phyloP scores from a whole-genome alignment of 2,329 filamentous ascomycete species.

The Tolypocladium nubicola region DNA sequence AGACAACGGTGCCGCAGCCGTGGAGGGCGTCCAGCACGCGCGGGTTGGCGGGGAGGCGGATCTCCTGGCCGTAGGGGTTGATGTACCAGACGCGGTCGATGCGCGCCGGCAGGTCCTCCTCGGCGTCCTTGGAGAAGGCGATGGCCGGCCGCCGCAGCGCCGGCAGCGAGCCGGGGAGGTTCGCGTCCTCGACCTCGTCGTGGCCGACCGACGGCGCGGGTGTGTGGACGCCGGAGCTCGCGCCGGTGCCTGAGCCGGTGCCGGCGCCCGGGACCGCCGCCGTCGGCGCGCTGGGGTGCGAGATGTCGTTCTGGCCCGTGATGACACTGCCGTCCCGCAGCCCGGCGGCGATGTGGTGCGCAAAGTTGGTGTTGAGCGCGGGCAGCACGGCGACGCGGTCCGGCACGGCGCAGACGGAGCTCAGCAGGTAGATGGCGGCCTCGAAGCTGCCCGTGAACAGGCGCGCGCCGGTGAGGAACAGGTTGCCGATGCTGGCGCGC shows the following conservation, averaged over 20 bases:
- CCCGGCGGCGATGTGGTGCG: slow-evolving; percentile 83
- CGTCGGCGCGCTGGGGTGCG: slow-evolving; percentile 64
- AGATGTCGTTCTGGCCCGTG: slow-evolving; percentile 87
- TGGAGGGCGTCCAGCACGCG: slow-evolving; percentile 62
- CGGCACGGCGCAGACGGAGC: slow-evolving; percentile 77
- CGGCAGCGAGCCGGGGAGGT: slow-evolving; percentile 70
- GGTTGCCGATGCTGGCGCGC: slow-evolving; percentile 64
- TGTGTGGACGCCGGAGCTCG: too few relatives aligned
- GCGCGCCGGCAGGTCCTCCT: slow-evolving; percentile 64
- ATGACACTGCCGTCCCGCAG: slow-evolving; percentile 68
- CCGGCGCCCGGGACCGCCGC: slow-evolving; percentile 19
- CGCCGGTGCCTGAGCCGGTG: slow-evolving; percentile 4
- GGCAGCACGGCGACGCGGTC: slow-evolving; percentile 70
- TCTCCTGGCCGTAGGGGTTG: slow-evolving; percentile 96
- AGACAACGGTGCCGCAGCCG: slow-evolving; percentile 60
- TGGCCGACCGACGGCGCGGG: too few relatives aligned
- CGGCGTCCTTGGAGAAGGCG: slow-evolving; percentile 63
- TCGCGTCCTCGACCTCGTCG: slow-evolving; percentile 73
- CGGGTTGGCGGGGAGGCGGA: slow-evolving; percentile 73
- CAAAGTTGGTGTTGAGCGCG: slow-evolving; percentile 90
- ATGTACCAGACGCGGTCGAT: slow-evolving; percentile 92
- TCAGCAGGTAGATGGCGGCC: slow-evolving; percentile 81
- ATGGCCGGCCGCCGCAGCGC: slow-evolving; percentile 74
- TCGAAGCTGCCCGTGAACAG: slow-evolving; percentile 91
- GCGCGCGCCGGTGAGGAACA: slow-evolving; percentile 75